A percentile compares a stretch with the other conserved stretches of the same genome.
Evolutionary conservation across 2,329 filamentous ascomycete species (phyloP).

Genomic region (Knufia petricola): DNA sequence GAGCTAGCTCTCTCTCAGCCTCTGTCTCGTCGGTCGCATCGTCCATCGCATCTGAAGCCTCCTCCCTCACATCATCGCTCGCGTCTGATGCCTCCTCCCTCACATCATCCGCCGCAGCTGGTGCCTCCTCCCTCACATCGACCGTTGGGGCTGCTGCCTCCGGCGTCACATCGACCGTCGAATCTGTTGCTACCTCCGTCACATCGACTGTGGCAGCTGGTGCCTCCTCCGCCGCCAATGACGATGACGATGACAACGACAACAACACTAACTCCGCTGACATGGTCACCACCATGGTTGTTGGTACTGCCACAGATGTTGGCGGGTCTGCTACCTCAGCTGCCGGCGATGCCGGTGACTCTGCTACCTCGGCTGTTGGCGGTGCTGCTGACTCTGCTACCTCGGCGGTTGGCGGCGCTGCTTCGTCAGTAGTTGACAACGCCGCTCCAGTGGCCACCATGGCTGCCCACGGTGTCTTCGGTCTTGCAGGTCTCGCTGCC

Average conservation of each 20-base stretch:
- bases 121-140: too few relatives aligned
- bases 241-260: too few relatives aligned
- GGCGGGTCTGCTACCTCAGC: constrained; percentile 9
- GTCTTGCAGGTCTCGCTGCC: constrained; percentile 35
- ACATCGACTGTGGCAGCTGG: too few relatives aligned
- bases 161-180: too few relatives aligned
- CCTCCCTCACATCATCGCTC: constrained; percentile 14
- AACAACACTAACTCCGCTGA: constrained; percentile 17
- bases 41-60: constrained; percentile 12
- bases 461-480: constrained; percentile 24
- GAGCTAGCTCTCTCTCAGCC: constrained; percentile 21
- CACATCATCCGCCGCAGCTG: too few relatives aligned
- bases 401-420: constrained; percentile 23
- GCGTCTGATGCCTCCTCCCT: constrained; percentile 15
- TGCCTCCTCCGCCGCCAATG: too few relatives aligned
- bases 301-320: constrained; percentile 16
- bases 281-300: constrained; percentile 12
- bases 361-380: constrained; percentile 10
- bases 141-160: too few relatives aligned
- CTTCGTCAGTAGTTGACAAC: too few relatives aligned
- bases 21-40: too few relatives aligned
- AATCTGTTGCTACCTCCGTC: too few relatives aligned
- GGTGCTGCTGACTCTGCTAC: constrained; percentile 19
- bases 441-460: constrained; percentile 22
- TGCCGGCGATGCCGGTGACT: constrained; percentile 14